Conservation (phyloP, 257 asterid genomes). For the Scutellaria barbata region DNA sequence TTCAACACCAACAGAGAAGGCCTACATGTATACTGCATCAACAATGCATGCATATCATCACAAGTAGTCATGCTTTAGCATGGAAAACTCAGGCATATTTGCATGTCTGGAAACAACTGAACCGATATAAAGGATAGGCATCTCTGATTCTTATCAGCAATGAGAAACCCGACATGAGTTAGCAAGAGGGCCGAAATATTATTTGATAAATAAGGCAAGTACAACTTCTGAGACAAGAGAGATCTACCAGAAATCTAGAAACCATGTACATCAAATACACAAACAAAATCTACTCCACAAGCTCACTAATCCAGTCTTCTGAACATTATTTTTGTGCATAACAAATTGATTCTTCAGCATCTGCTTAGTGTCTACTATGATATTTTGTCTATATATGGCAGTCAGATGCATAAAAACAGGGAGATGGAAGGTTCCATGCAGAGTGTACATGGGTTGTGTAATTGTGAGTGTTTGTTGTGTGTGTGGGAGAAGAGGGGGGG, state of each 20-base stretch:
- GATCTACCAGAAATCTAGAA: background rate
- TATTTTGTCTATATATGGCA: background rate
- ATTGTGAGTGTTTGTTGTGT: too few species aligned
- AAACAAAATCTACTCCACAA: background rate
- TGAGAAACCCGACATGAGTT: background rate
- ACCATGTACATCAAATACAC: background rate
- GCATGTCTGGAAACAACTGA: constrained; percentile 2
- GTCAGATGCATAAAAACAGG: constrained; percentile 1
- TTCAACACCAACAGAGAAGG: constrained; percentile 1
- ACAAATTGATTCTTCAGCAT: constrained; percentile 12
- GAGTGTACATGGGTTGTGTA: background rate
- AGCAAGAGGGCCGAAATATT: background rate
- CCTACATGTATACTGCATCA: background rate
- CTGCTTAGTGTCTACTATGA: background rate
- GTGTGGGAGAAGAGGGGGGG: background rate
- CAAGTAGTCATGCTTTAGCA: background rate
- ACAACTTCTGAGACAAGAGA: background rate
- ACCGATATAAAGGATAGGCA: background rate
- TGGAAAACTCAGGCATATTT: background rate
- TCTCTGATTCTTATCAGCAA: constrained; percentile 5
- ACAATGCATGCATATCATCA: constrained; percentile 15
- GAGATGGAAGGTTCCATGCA: background rate
- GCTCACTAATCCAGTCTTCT: background rate
- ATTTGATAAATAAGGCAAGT: background rate
- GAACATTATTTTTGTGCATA: constrained; percentile 7